These are phyloP conservation scores for Voacanga thouarsii DNA, from an alignment of 257 asterid species.

Conservation along the genomic window DNA sequence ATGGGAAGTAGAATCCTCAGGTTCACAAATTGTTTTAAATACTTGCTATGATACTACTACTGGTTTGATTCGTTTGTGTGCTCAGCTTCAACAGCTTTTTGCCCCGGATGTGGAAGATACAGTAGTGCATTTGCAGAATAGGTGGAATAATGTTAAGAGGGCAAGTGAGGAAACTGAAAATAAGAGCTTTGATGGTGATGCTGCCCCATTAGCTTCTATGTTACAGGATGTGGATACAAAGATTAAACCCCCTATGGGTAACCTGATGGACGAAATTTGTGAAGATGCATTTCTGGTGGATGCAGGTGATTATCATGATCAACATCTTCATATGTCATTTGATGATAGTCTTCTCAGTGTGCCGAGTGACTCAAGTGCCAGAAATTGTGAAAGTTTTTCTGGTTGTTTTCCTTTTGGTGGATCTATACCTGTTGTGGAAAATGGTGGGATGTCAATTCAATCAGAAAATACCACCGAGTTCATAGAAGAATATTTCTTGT, in stretches of 20 bases:
- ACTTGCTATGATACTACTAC: constrained; percentile 80
- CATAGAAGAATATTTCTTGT: constrained; percentile 85
- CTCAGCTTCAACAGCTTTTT: constrained; percentile 82
- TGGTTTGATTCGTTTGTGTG: constrained; percentile 66
- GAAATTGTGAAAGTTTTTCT: constrained; percentile 21
- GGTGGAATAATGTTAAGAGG: constrained; percentile 78
- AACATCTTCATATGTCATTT: constrained; percentile 30
- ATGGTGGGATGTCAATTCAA: constrained; percentile 34
- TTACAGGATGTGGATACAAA: constrained; percentile 32
- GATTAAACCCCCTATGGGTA: constrained; percentile 37
- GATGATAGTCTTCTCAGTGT: constrained; percentile 38
- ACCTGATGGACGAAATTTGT: constrained; percentile 78
- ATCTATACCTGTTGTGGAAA: constrained; percentile 26
- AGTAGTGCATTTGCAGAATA: constrained; percentile 80
- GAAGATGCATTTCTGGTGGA: constrained; percentile 73
- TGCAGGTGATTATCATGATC: constrained; percentile 41
- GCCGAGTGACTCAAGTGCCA: constrained; percentile 20
- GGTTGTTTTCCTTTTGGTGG: constrained; percentile 20
- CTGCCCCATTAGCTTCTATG: constrained; percentile 39
- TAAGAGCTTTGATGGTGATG: constrained; percentile 30
- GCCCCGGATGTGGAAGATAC: constrained; percentile 88
- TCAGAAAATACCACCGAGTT: constrained; percentile 51
- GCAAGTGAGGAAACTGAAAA: constrained; percentile 43
- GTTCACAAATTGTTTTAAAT: constrained; percentile 55
- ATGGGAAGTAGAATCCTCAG: constrained; percentile 86